These are phyloP conservation scores for Trichoderma simmonsii DNA, from an alignment of 2,329 filamentous ascomycete genomes.

Conservation along the genomic window DNA sequence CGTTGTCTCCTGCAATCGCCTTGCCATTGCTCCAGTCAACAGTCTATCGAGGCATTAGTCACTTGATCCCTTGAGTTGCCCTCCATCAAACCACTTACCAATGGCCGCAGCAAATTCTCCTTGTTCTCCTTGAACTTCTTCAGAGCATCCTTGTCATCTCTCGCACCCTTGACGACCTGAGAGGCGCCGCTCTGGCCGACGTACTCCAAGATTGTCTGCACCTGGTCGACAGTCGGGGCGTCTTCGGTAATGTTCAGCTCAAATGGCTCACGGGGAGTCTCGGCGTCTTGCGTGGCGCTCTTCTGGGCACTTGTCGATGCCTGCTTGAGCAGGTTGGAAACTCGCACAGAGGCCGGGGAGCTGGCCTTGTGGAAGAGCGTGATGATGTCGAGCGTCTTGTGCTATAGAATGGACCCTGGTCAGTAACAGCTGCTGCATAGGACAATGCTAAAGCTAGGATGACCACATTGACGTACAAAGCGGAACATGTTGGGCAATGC, in stretches of 20 bases:
- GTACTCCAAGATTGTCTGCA: conserved; percentile 81
- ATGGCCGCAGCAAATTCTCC: conserved; percentile 67
- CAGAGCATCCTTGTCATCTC: conserved; percentile 71
- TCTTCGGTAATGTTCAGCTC: conserved; percentile 81
- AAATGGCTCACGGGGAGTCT: conserved; percentile 63
- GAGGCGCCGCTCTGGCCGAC: conserved; percentile 61
- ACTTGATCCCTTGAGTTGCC: not conserved
- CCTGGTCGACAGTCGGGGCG: conserved; percentile 75
- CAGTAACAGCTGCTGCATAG: not conserved
- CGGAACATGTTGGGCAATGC: conserved; percentile 24
- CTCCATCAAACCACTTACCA: conserved; percentile 56
- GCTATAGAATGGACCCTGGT: conserved; percentile 27
- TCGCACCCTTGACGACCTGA: conserved; percentile 69
- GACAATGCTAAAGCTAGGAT: not conserved
- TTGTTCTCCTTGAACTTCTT: conserved; percentile 70
- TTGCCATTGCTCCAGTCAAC: conserved; percentile 95
- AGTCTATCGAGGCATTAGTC: conserved; percentile 37
- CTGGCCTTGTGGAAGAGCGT: conserved; percentile 92
- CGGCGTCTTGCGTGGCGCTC: conserved; percentile 63
- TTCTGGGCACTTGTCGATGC: conserved; percentile 66
- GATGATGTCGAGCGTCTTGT: conserved; percentile 82
- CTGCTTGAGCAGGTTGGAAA: conserved; percentile 76
- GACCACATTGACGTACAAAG: conserved; percentile 21
- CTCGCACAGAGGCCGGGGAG: conserved; percentile 68
- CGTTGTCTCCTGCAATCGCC: conserved; percentile 71